Conservation (phyloP, 2,329 filamentous ascomycete species). For the Emmonsiellopsis sp. region DNA sequence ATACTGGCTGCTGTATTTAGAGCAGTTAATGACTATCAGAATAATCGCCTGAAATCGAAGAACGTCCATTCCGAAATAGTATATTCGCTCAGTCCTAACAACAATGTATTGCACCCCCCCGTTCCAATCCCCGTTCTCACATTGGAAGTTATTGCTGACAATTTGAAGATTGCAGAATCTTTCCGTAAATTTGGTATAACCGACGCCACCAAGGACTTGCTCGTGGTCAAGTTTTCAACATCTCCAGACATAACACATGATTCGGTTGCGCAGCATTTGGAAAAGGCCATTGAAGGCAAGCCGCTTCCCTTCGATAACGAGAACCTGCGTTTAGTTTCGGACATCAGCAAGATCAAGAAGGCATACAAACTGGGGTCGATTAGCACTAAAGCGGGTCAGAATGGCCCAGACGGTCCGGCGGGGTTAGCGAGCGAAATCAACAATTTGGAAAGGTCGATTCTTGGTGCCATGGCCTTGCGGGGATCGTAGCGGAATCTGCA, state of each 20-base stretch:
- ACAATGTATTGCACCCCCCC: slow-evolving; percentile 53
- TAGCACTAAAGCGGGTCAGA: slow-evolving; percentile 28
- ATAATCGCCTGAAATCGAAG: slow-evolving; percentile 59
- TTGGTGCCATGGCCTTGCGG: slow-evolving; percentile 5
- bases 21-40: slow-evolving; percentile 59
- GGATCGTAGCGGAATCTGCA: not conserved
- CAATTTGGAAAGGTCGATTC: slow-evolving; percentile 2
- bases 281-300: slow-evolving; percentile 52
- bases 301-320: slow-evolving; percentile 54
- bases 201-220: slow-evolving; percentile 59
- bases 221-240: slow-evolving; percentile 70
- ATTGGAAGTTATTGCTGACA: not conserved
- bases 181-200: slow-evolving; percentile 82
- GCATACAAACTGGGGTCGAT: slow-evolving; percentile 72
- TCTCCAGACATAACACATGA: slow-evolving; percentile 38
- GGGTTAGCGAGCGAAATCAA: not conserved
- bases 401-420: not conserved
- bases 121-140: not conserved
- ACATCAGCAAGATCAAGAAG: slow-evolving; percentile 65
- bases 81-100: slow-evolving; percentile 67
- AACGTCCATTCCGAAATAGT: slow-evolving; percentile 89
- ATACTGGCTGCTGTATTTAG: slow-evolving; percentile 67
- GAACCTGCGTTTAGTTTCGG: slow-evolving; percentile 50
- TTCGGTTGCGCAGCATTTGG: slow-evolving; percentile 53
- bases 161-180: slow-evolving; percentile 69